These are phyloP conservation scores for Rhynchospora breviuscula DNA, from an alignment of 176 grass and related monocot species.

Conservation along the genomic window DNA sequence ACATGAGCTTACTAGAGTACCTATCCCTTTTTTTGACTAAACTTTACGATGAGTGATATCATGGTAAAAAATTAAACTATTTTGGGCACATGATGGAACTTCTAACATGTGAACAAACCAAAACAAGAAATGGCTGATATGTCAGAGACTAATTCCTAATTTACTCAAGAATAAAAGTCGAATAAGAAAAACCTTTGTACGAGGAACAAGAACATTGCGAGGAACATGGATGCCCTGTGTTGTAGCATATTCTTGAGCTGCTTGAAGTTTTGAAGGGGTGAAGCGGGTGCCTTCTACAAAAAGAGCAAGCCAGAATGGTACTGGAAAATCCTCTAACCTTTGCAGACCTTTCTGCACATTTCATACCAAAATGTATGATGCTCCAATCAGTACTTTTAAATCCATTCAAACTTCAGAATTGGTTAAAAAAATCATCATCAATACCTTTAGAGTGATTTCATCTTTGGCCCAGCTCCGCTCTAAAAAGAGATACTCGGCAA, in stretches of 20 bases:
- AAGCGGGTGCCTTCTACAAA: slow-evolving; percentile 83
- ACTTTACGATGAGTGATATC: background rate
- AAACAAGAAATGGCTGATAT: background rate
- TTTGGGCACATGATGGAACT: background rate
- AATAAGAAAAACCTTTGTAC: slow-evolving; percentile 63
- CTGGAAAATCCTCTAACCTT: slow-evolving; percentile 70
- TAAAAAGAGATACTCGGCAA: background rate
- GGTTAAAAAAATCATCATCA: background rate
- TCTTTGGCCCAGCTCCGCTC: slow-evolving; percentile 9
- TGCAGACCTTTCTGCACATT: slow-evolving; percentile 54
- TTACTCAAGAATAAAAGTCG: background rate
- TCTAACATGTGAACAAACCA: background rate
- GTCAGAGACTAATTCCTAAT: background rate
- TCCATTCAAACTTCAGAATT: background rate
- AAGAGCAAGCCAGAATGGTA: slow-evolving; percentile 88
- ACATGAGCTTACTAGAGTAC: background rate
- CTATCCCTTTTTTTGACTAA: background rate
- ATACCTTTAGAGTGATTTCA: background rate
- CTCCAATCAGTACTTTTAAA: background rate
- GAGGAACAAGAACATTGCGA: slow-evolving; percentile 89
- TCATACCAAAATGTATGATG: background rate
- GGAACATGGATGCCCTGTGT: slow-evolving; percentile 66
- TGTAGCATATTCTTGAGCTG: slow-evolving; percentile 86
- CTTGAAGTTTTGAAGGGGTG: slow-evolving; percentile 66
- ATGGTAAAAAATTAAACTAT: background rate